phyloP scores from a whole-genome alignment of 75 land plant genomes.

The Isoetes taiwanensis region DNA sequence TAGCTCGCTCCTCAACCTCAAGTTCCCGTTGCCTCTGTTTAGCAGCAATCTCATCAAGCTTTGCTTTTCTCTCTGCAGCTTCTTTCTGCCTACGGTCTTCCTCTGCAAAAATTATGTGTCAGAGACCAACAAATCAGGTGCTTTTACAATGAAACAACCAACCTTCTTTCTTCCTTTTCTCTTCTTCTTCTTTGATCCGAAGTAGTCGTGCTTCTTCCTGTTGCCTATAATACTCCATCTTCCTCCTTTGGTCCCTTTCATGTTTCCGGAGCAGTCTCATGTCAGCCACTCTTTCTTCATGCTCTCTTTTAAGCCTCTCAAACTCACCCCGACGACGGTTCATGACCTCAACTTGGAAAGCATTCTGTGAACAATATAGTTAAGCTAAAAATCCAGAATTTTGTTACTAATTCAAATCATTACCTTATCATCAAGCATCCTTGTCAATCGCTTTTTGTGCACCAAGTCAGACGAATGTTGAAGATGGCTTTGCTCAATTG shows the following conservation, averaged over 20 bases:
- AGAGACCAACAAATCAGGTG: neutral
- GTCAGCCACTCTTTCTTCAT: slow-evolving; percentile 50
- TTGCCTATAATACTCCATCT: slow-evolving; percentile 44
- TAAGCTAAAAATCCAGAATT: neutral
- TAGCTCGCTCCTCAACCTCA: slow-evolving; percentile 66
- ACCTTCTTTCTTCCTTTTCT: slow-evolving; percentile 85
- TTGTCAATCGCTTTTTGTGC: slow-evolving; percentile 60
- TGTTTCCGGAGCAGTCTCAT: slow-evolving; percentile 21
- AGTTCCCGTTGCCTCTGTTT: slow-evolving; percentile 70
- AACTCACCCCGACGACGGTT: slow-evolving; percentile 51
- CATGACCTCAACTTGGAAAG: slow-evolving; percentile 49
- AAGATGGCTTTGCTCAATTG: slow-evolving; percentile 66
- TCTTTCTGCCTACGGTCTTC: slow-evolving; percentile 61
- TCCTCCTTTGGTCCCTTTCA: slow-evolving; percentile 52
- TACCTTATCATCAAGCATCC: slow-evolving; percentile 76
- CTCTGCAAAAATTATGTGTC: slow-evolving; percentile 38
- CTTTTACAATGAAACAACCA: neutral
- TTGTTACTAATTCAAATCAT: neutral
- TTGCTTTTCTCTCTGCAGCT: slow-evolving; percentile 79
- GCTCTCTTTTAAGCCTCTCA: slow-evolving; percentile 34
- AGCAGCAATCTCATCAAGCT: slow-evolving; percentile 85
- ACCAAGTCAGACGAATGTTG: slow-evolving; percentile 71
- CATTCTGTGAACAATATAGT: slow-evolving; percentile 21
- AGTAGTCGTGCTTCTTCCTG: slow-evolving; percentile 57
- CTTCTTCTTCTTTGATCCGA: slow-evolving; percentile 75